Evolutionary conservation across 495 filamentous ascomycete species (phyloP).

Genomic region (Tuber melanosporum): DNA sequence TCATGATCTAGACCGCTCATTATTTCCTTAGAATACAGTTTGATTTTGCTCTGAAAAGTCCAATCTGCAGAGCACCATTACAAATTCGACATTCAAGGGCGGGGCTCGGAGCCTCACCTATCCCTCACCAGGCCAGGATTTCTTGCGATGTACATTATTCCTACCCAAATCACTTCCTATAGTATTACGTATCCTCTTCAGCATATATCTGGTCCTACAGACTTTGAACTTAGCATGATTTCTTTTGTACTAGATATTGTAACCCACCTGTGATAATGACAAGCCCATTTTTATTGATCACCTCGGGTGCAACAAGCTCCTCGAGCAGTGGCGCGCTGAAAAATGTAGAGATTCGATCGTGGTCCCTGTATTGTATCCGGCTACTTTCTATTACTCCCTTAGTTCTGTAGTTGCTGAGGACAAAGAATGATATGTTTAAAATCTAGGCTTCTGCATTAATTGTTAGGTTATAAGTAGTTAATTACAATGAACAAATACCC

Average conservation of each 20-base stretch:
- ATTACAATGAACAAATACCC: constrained; percentile 1
- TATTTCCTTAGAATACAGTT: no score
- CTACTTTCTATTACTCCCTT: neutral
- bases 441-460: constrained; percentile 12
- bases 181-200: no score
- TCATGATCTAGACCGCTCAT: no score
- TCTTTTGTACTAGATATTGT: constrained; percentile 5
- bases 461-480: constrained; percentile 7
- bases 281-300: constrained; percentile 9
- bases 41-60: no score
- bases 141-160: no score
- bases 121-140: no score
- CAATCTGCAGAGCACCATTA: no score
- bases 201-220: no score
- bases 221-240: no score
- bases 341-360: neutral
- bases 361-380: constrained; percentile 17
- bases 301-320: constrained; percentile 8
- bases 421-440: constrained; percentile 26
- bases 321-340: neutral
- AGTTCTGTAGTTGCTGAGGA: neutral
- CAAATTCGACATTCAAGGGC: no score
- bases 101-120: no score
- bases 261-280: constrained; percentile 27
- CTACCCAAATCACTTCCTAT: no score